Conservation (phyloP, 1,284 basidiomycete species). For the Tylopilus sp. region DNA sequence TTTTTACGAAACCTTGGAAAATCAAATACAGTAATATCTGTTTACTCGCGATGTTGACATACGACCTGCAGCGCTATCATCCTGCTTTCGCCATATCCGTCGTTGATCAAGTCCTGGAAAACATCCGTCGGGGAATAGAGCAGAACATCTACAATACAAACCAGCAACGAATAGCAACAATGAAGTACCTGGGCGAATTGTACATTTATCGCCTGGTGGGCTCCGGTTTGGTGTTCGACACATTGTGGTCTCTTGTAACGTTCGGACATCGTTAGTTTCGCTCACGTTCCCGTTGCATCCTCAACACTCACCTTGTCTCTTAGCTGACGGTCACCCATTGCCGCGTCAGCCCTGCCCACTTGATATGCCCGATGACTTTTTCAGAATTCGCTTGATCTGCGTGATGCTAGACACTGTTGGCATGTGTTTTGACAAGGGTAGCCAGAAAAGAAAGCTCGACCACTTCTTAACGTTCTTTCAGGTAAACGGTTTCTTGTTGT, state of each 20-base stretch:
- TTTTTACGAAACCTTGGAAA: slow-evolving; percentile 96
- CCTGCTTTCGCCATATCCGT: slow-evolving; percentile 83
- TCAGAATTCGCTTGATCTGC: slow-evolving; percentile 89
- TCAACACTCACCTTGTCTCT: slow-evolving; percentile 8
- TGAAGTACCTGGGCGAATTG: slow-evolving; percentile 93
- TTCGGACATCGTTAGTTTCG: slow-evolving; percentile 85
- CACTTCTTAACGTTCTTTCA: slow-evolving; percentile 92
- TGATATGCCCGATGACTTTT: slow-evolving; percentile 94
- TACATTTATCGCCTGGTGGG: slow-evolving; percentile 96
- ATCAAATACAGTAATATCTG: slow-evolving; percentile 88
- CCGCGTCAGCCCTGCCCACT: slow-evolving; percentile 72
- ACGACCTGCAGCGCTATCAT: slow-evolving; percentile 90
- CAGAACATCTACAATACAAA: slow-evolving; percentile 94
- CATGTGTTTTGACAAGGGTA: slow-evolving; percentile 94
- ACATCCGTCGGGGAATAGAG: slow-evolving; percentile 86
- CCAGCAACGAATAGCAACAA: slow-evolving; percentile 84
- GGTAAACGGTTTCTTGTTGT: slow-evolving; percentile 41
- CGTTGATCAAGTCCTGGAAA: slow-evolving; percentile 92
- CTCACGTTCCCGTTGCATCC: slow-evolving; percentile 1
- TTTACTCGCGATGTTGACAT: slow-evolving; percentile 89
- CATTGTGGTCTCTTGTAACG: slow-evolving; percentile 90
- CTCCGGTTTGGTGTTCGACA: slow-evolving; percentile 88
- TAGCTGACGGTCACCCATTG: slow-evolving; percentile 85
- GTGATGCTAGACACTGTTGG: slow-evolving; percentile 92
- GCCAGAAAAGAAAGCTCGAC: slow-evolving; percentile 87